phyloP scores from a whole-genome alignment of 106 monocot genomes.

The Apostasia shenzhenica region DNA sequence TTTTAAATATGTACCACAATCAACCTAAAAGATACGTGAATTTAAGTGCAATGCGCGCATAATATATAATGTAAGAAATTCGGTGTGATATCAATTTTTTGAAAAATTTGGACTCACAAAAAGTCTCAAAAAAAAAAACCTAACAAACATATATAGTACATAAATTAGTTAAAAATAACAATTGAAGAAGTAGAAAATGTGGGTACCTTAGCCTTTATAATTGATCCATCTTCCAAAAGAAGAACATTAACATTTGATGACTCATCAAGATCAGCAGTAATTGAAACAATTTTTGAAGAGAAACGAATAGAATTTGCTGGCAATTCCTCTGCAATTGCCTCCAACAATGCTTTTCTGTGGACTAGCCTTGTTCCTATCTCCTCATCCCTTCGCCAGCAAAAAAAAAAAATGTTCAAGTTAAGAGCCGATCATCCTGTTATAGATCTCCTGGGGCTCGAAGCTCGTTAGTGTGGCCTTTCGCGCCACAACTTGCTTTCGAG shows the following conservation, averaged over 20 bases:
- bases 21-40: neutral
- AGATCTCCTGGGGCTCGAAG: too few relatives aligned
- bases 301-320: conserved; percentile 37
- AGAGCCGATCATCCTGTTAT: too few relatives aligned
- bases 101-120: neutral
- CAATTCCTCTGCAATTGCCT: conserved; percentile 39
- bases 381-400: neutral
- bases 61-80: neutral
- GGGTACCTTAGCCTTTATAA: conserved; percentile 40
- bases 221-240: conserved; percentile 39
- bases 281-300: conserved; percentile 38
- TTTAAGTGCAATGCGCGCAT: neutral
- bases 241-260: conserved; percentile 13
- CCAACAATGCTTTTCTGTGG: conserved; percentile 35
- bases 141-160: neutral
- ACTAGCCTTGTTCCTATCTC: conserved; percentile 24
- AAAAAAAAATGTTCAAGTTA: too few relatives aligned
- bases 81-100: neutral
- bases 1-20: neutral
- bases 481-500: too few relatives aligned
- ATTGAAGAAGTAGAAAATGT: too few relatives aligned
- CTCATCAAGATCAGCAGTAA: conserved; percentile 10
- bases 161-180: neutral
- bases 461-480: too few relatives aligned
- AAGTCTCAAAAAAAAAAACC: too few relatives aligned